Evolutionary conservation across 768 basidiomycete genomes (phyloP).

Genomic region (Amanita polypyramis): DNA sequence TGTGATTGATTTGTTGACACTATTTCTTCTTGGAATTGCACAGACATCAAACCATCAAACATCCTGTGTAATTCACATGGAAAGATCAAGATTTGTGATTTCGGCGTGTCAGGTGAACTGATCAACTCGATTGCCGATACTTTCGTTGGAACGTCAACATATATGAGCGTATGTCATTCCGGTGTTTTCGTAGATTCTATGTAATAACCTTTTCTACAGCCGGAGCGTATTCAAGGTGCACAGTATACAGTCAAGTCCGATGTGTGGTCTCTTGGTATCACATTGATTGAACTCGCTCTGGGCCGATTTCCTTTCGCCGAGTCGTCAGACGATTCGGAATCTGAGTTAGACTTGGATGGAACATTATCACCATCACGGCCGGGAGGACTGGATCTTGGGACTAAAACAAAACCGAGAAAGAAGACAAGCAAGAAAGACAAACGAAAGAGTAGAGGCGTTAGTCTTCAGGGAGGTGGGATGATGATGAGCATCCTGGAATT

Average conservation of each 20-base stretch:
- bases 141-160: slow-evolving; percentile 97
- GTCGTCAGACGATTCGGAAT: slow-evolving; percentile 59
- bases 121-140: slow-evolving; percentile 99
- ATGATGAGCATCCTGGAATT: slow-evolving; percentile 98
- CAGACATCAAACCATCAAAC: slow-evolving; percentile 99
- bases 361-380: slow-evolving; percentile 70
- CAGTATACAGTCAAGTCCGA: slow-evolving; percentile 99
- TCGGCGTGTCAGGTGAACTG: slow-evolving; percentile 96
- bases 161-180: slow-evolving; percentile 82
- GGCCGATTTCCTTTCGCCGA: slow-evolving; percentile 97
- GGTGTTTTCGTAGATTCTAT: slow-evolving; percentile 7
- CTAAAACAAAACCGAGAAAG: neutral
- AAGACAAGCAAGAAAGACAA: slow-evolving; percentile 62
- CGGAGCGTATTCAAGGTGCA: slow-evolving; percentile 97
- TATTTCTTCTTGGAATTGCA: neutral
- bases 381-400: slow-evolving; percentile 36
- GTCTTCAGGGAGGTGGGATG: slow-evolving; percentile 88
- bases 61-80: slow-evolving; percentile 91
- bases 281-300: slow-evolving; percentile 91
- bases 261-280: slow-evolving; percentile 97
- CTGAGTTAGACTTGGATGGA: slow-evolving; percentile 70
- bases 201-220: slow-evolving; percentile 37
- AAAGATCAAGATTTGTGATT: slow-evolving; percentile 98
- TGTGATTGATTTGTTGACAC: neutral
- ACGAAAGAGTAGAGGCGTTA: slow-evolving; percentile 86